Conservation (phyloP, 768 basidiomycete species). For the Suillus sp. region DNA sequence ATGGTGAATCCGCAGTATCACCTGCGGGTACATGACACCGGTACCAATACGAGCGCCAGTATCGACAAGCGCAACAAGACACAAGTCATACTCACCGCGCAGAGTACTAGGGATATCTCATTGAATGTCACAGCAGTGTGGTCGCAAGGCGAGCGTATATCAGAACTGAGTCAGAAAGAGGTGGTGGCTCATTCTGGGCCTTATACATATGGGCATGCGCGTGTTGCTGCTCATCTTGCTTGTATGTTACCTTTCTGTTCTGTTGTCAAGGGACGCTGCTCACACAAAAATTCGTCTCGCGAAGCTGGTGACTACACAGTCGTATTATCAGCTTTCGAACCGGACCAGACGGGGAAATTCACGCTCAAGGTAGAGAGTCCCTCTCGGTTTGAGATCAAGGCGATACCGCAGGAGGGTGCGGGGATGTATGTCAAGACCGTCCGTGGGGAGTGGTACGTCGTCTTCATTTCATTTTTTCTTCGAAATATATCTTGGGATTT, state of each 20-base stretch:
- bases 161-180: slow-evolving; percentile 68
- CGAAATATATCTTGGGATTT: background rate
- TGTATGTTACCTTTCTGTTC: slow-evolving; percentile 42
- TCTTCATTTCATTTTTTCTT: background rate
- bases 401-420: slow-evolving; percentile 84
- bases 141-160: slow-evolving; percentile 72
- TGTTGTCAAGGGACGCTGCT: no score
- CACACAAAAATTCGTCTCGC: no score
- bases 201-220: slow-evolving; percentile 79
- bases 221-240: slow-evolving; percentile 49
- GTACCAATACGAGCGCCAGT: no score
- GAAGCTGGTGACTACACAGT: slow-evolving; percentile 74
- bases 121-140: slow-evolving; percentile 75
- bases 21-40: no score
- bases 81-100: slow-evolving; percentile 46
- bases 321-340: slow-evolving; percentile 84
- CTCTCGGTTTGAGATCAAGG: slow-evolving; percentile 56
- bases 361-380: slow-evolving; percentile 65
- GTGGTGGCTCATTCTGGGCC: slow-evolving; percentile 74
- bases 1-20: no score
- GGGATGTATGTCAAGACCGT: slow-evolving; percentile 80
- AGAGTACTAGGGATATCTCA: slow-evolving; percentile 65
- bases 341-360: slow-evolving; percentile 66
- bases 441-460: slow-evolving; percentile 72
- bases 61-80: no score